Evolutionary conservation across 2,329 filamentous ascomycete genomes (phyloP), one percentile per base, ranked within the genome.

Genomic region (Falciphora oryzae): DNA sequence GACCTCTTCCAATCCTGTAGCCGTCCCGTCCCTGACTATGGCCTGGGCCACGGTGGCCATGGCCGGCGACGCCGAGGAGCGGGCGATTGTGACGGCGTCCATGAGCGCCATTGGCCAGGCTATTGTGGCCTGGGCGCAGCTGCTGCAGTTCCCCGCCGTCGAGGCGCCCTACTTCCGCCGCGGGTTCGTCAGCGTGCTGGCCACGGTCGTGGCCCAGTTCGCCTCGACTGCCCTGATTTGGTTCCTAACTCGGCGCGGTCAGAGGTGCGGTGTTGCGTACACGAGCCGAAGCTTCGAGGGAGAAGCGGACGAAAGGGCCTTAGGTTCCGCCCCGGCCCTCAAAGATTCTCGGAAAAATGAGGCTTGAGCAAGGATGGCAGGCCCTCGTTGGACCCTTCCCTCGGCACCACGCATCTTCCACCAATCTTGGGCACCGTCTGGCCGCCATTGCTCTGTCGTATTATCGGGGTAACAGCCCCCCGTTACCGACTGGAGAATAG

Each of bases 51-150:
- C 81, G 64, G 80, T 82, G 68, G 80, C 82, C 56, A 82, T 79
- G 68, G 75, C 73, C 44, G 78, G 77, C 16, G 79, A 82, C 66
- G 81, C 86, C 64, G 87, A 90, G 72, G 88, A 90, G 74, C 78
- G 87, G 11, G 87, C 88, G 7, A 65, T 91, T 4, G 85, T 90
- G 0, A 81, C 88, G 0, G 88, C 80, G 0, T 76, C 79, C 22
- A 90, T 90, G 85, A 90, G 90, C 66, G 83, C 88, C 70, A 82
- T 90, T 76, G 87, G 87, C 0, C 89, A 90, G 66, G 85, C 89
- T 13, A 74, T 91, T 58, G 87, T 90, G 70, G 85, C 87, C 0
- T 91, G 88, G 88, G 72, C 91, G 57, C 89, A 88, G 8, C 78
- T 88, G 38, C 71, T 89, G 11, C 80, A 89, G 13, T 90, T 86